A percentile compares a stretch with the other conserved stretches of the same genome.
Evolutionary conservation across 2,329 filamentous ascomycete species (phyloP).

Genomic region (Mariannaea sp.): DNA sequence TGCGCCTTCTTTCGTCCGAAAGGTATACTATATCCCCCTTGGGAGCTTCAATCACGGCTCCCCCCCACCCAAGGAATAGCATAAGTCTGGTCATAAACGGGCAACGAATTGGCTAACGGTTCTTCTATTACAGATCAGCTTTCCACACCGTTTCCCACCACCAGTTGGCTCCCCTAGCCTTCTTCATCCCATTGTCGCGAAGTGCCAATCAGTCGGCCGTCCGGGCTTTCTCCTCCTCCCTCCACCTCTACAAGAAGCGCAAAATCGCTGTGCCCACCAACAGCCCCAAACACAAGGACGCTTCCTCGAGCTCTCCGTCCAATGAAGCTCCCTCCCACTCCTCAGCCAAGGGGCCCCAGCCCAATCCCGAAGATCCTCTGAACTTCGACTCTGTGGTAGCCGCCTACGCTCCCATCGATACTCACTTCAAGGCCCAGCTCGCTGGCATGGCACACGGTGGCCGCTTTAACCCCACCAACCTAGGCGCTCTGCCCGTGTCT

Average conservation of each 20-base stretch:
- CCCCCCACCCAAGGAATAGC: not conserved
- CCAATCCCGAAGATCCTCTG: constrained; percentile 51
- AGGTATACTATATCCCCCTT: constrained; percentile 21
- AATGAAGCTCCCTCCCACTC: constrained; percentile 11
- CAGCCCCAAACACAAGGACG: constrained; percentile 34
- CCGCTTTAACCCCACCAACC: constrained; percentile 56
- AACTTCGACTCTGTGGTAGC: constrained; percentile 55
- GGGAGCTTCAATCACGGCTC: not conserved
- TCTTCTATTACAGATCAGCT: constrained; percentile 16
- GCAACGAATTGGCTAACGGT: constrained; percentile 23
- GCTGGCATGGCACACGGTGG: constrained; percentile 50
- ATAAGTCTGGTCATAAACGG: not conserved
- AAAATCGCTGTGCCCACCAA: constrained; percentile 42
- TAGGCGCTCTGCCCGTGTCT: constrained; percentile 53
- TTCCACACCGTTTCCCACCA: constrained; percentile 24
- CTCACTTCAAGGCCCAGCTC: constrained; percentile 51
- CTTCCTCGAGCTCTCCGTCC: constrained; percentile 25
- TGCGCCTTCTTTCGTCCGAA: constrained; percentile 36
- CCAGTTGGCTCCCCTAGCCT: constrained; percentile 11
- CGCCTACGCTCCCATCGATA: constrained; percentile 48
- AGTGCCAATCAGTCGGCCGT: constrained; percentile 3
- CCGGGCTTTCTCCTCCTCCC: constrained; percentile 41
- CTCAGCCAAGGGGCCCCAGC: constrained; percentile 31
- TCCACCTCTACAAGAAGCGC: constrained; percentile 45
- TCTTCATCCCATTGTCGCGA: not conserved